These are phyloP conservation scores for Ustanciosporium gigantosporum DNA, from an alignment of 1,284 basidiomycete species.

Conservation along the genomic window DNA sequence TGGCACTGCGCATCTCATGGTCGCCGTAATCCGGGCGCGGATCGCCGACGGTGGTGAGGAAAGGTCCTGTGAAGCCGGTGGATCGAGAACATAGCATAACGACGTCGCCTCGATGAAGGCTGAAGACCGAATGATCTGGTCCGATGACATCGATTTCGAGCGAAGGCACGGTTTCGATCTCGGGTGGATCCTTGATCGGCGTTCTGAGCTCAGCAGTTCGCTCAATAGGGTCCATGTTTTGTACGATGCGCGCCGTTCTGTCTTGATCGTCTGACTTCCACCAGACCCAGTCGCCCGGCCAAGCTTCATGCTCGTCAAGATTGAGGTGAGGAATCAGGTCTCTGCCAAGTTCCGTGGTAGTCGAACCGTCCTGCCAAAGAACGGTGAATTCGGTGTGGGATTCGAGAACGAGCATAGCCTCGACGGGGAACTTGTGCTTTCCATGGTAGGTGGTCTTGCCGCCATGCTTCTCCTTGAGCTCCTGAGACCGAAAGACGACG, in stretches of 20 bases:
- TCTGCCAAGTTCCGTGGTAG: constrained; percentile 68
- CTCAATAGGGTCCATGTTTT: constrained; percentile 62
- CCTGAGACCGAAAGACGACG: constrained; percentile 52
- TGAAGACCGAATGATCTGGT: constrained; percentile 64
- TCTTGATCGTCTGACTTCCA: constrained; percentile 76
- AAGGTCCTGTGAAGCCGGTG: constrained; percentile 66
- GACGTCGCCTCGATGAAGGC: constrained; percentile 78
- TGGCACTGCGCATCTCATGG: constrained; percentile 15
- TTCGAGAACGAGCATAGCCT: constrained; percentile 66
- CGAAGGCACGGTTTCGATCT: constrained; percentile 73
- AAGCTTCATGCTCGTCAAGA: constrained; percentile 61
- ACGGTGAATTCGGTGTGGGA: constrained; percentile 73
- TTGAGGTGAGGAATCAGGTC: constrained; percentile 76
- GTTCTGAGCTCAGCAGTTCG: constrained; percentile 52
- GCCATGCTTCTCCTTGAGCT: constrained; percentile 31
- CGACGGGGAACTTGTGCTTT: constrained; percentile 17
- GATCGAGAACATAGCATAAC: constrained; percentile 72
- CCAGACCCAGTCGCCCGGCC: constrained; percentile 83
- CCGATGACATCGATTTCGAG: constrained; percentile 87
- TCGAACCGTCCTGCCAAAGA: constrained; percentile 83
- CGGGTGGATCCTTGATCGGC: constrained; percentile 38
- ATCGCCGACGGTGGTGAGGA: constrained; percentile 33
- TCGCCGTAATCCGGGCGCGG: constrained; percentile 26
- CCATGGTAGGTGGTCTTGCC: constrained; percentile 31
- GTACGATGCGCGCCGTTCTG: constrained; percentile 72